A percentile compares a stretch with the other conserved stretches of the same genome.
Evolutionary conservation across 768 basidiomycete species (phyloP).

Genomic region (Pisolithus albus): DNA sequence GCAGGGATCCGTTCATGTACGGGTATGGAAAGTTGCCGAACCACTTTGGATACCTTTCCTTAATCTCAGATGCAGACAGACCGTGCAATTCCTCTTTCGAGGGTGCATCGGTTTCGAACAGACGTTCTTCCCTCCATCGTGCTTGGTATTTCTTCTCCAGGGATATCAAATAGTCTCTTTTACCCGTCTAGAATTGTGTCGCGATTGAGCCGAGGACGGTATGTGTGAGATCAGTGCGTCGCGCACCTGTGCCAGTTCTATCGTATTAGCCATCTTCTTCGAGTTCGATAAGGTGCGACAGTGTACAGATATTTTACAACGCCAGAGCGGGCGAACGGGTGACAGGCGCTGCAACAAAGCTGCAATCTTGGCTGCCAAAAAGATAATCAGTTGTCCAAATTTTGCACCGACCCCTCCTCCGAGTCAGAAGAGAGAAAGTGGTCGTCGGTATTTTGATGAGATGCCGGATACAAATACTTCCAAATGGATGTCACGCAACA

Average conservation of each 20-base stretch:
- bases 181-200: constrained; percentile 62
- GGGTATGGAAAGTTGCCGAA: constrained; percentile 94
- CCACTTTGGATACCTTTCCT: constrained; percentile 87
- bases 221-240: neutral
- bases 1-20: constrained; percentile 98
- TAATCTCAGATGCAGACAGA: constrained; percentile 58
- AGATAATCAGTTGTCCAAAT: constrained; percentile 15
- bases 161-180: constrained; percentile 79
- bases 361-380: constrained; percentile 21
- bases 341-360: constrained; percentile 16
- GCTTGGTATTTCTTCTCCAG: constrained; percentile 83
- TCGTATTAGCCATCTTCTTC: constrained; percentile 53
- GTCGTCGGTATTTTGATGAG: too few species aligned
- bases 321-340: constrained; percentile 21
- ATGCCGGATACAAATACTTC: constrained; percentile 8
- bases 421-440: constrained; percentile 13
- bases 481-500: constrained; percentile 23
- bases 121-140: constrained; percentile 65
- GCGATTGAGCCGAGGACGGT: neutral
- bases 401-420: neutral
- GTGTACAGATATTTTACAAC: constrained; percentile 26
- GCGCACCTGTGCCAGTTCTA: constrained; percentile 56
- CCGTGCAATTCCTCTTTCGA: constrained; percentile 55
- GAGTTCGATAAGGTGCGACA: constrained; percentile 9
- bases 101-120: constrained; percentile 87